These are phyloP conservation scores for Bruguiera parviflora DNA, from an alignment of 345 rosid genomes.

Conservation along the genomic window DNA sequence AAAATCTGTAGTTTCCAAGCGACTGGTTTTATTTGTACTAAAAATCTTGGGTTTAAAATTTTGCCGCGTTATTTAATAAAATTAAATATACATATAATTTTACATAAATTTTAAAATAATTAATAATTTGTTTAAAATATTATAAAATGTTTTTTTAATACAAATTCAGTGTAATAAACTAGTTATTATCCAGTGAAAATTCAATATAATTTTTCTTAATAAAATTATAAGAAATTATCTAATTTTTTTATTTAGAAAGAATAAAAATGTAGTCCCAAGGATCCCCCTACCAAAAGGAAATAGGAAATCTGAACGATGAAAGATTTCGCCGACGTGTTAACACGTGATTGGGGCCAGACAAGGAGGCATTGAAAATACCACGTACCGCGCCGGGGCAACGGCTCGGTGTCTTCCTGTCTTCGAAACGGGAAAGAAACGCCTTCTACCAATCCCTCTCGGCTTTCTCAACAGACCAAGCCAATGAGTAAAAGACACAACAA, in stretches of 20 bases:
- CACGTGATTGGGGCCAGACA: neutral
- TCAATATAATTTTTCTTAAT: no score
- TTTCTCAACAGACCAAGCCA: neutral
- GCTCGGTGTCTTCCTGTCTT: conserved; percentile 55
- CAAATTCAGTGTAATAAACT: no score
- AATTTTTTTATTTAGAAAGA: neutral
- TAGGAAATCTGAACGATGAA: neutral
- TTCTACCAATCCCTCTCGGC: neutral
- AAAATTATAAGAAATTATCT: no score
- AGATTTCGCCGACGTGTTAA: conserved; percentile 5
- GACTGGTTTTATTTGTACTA: no score
- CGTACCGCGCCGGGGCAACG: conserved; percentile 12
- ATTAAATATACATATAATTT: no score
- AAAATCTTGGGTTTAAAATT: no score
- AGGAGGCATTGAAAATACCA: conserved; percentile 27
- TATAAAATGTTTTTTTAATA: no score
- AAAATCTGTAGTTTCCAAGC: neutral
- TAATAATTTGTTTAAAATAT: no score
- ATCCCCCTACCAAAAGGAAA: neutral
- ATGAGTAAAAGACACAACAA: no score
- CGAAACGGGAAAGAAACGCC: conserved; percentile 19
- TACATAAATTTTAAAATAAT: no score
- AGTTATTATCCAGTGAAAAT: neutral
- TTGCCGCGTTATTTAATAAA: no score
- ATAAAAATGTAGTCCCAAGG: neutral